Evolutionary conservation across 495 filamentous ascomycete species (phyloP).

Genomic region (Neurospora sp.): DNA sequence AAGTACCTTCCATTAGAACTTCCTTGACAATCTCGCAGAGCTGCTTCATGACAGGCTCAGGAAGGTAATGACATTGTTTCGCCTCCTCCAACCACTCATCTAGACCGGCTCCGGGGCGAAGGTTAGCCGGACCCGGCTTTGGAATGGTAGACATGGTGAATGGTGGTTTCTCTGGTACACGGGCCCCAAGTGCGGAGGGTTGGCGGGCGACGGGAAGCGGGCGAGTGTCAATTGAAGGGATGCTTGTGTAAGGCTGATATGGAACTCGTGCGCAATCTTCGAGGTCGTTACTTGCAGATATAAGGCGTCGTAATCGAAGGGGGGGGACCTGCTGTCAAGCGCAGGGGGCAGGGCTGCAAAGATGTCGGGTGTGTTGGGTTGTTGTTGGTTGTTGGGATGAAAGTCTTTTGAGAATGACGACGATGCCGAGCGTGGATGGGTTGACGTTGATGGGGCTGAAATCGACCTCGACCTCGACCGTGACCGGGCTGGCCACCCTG

Average conservation of each 20-base stretch:
- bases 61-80: slow-evolving; percentile 92
- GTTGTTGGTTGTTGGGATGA: neutral
- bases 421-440: neutral
- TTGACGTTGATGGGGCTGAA: neutral
- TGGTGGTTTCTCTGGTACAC: neutral
- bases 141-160: slow-evolving; percentile 38
- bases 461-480: neutral
- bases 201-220: neutral
- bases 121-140: slow-evolving; percentile 79
- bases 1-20: slow-evolving; percentile 86
- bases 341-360: neutral
- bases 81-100: slow-evolving; percentile 95
- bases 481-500: neutral
- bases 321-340: neutral
- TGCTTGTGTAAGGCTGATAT: neutral
- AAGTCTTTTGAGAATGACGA: neutral
- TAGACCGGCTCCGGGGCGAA: slow-evolving; percentile 71
- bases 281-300: neutral
- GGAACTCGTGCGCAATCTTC: neutral
- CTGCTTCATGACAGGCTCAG: slow-evolving; percentile 94
- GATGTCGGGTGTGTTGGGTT: neutral
- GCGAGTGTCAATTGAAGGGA: neutral
- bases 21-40: slow-evolving; percentile 98
- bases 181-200: neutral
- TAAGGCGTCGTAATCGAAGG: neutral